phyloP scores from a whole-genome alignment of 805 yeast genomes.

The Candida piceae region DNA sequence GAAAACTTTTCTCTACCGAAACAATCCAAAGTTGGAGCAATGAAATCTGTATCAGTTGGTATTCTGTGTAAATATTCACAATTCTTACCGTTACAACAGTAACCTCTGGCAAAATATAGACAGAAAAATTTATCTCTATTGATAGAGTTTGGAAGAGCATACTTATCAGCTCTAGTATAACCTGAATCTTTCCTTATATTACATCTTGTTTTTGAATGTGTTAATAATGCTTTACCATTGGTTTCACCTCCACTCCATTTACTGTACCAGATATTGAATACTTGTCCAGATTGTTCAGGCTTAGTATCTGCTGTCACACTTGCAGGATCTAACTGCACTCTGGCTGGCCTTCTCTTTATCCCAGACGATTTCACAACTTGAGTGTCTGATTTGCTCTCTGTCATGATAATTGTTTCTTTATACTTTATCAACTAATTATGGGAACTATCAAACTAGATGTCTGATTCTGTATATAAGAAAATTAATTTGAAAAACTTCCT shows the following conservation, averaged over 20 bases:
- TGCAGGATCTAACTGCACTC: conserved; percentile 67
- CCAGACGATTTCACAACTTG: background rate
- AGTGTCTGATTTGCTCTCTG: no score
- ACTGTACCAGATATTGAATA: conserved; percentile 82
- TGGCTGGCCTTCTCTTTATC: conserved; percentile 45
- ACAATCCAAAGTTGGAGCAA: conserved; percentile 70
- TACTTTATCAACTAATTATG: no score
- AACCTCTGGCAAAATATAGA: conserved; percentile 82
- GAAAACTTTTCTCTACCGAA: conserved; percentile 87
- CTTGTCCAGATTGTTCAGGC: conserved; percentile 77
- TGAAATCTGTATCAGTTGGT: conserved; percentile 57
- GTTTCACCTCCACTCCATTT: conserved; percentile 82
- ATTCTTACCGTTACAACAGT: conserved; percentile 71
- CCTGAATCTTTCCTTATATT: conserved; percentile 65
- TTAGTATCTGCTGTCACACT: conserved; percentile 49
- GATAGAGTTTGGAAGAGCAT: conserved; percentile 25
- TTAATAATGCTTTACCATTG: conserved; percentile 33
- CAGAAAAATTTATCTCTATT: conserved; percentile 50
- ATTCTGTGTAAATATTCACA: conserved; percentile 77
- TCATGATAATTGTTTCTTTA: no score
- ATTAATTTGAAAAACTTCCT: no score
- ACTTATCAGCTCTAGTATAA: conserved; percentile 60
- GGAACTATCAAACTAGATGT: no score
- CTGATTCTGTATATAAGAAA: no score
- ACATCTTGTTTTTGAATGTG: conserved; percentile 54